phyloP scores from a whole-genome alignment of 2,329 filamentous ascomycete genomes.

The Teratosphaeriaceae sp. region DNA sequence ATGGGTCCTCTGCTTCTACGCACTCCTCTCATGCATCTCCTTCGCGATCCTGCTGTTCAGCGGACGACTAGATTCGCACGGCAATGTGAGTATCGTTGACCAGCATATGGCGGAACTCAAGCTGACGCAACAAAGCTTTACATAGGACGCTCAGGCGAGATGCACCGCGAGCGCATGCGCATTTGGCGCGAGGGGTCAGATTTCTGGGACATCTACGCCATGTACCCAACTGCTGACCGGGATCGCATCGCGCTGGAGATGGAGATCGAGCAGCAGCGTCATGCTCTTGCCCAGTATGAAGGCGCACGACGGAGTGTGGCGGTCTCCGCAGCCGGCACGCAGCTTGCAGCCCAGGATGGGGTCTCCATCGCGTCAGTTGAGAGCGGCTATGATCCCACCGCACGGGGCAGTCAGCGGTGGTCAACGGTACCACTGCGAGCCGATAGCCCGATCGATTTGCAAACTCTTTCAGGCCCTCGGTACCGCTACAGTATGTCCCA shows the following conservation, averaged over 20 bases:
- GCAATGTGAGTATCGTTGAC: slow-evolving; percentile 2
- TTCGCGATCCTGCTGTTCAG: background rate
- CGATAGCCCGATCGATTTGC: background rate
- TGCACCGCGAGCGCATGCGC: background rate
- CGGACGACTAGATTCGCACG: slow-evolving; percentile 3
- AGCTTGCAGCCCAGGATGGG: background rate
- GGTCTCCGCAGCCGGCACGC: too few relatives aligned
- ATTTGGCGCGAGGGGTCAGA: too few relatives aligned
- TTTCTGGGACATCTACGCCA: too few relatives aligned
- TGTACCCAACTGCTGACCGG: too few relatives aligned
- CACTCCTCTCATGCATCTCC: background rate
- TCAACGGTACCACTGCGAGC: background rate
- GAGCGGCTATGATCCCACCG: background rate
- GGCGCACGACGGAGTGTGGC: too few relatives aligned
- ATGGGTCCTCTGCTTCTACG: background rate
- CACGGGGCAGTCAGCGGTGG: background rate
- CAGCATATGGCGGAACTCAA: background rate
- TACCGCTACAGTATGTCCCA: background rate
- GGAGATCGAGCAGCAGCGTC: too few relatives aligned
- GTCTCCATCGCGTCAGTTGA: slow-evolving; percentile 1
- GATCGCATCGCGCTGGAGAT: too few relatives aligned
- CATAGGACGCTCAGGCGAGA: background rate
- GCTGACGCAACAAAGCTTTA: background rate
- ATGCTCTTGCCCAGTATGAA: too few relatives aligned
- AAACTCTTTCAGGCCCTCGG: background rate